Evolutionary conservation across 1,284 basidiomycete species (phyloP).

Genomic region (Boletus sp.): DNA sequence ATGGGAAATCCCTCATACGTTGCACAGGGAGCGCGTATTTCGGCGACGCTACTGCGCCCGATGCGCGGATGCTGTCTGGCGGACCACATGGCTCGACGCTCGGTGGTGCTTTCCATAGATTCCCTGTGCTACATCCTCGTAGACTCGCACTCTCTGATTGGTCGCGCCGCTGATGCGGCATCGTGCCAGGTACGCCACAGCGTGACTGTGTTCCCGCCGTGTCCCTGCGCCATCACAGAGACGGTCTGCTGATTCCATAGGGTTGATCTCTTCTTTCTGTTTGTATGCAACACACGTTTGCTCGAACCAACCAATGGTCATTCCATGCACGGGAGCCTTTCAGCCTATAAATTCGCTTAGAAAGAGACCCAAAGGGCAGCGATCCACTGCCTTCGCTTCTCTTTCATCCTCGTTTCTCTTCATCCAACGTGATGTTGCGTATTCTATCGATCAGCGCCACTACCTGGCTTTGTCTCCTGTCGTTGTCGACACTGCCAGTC

Average conservation of each 20-base stretch:
- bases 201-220: background rate
- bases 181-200: background rate
- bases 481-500: conserved; percentile 8
- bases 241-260: background rate
- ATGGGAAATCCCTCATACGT: background rate
- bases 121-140: background rate
- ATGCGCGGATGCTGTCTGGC: background rate
- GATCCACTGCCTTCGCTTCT: background rate
- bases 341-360: background rate
- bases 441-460: background rate
- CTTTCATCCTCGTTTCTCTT: background rate
- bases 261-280: background rate
- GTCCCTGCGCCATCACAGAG: background rate
- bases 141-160: background rate
- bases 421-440: background rate
- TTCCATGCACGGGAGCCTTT: background rate
- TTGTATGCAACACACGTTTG: background rate
- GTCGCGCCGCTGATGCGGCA: background rate
- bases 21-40: background rate
- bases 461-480: conserved; percentile 18
- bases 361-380: background rate
- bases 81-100: background rate
- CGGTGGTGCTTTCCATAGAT: background rate
- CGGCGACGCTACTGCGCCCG: background rate
- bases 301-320: background rate